A percentile compares a stretch with the other conserved stretches of the same genome.
These are phyloP conservation scores for Penium margaritaceum DNA, from an alignment of 139 green algal genomes.

Conservation along the genomic window DNA sequence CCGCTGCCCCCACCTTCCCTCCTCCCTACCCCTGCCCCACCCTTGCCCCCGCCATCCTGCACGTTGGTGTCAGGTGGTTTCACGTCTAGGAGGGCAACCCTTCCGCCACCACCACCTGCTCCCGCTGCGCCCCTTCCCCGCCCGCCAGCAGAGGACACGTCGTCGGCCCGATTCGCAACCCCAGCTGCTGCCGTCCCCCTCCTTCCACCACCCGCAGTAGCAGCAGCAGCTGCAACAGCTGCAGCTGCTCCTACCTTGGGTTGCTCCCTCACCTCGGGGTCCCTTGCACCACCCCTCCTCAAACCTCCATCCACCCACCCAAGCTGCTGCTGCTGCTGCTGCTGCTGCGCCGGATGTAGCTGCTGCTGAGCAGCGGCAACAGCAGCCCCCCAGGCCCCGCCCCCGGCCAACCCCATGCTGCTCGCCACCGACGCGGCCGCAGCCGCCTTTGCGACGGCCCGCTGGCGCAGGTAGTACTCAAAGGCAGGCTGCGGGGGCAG, in stretches of 20 bases:
- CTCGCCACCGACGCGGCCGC: too few species aligned
- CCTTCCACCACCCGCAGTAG: too few species aligned
- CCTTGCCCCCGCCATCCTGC: not conserved
- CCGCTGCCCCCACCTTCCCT: not conserved
- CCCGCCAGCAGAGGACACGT: not conserved
- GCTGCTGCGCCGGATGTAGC: conserved; percentile 12
- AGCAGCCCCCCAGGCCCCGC: too few species aligned
- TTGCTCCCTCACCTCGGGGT: too few species aligned
- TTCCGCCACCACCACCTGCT: not conserved
- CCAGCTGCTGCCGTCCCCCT: too few species aligned
- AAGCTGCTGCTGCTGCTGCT: not conserved
- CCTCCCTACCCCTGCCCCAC: not conserved
- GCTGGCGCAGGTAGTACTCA: conserved; percentile 59
- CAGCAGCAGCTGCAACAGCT: too few species aligned
- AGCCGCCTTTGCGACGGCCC: conserved; percentile 37
- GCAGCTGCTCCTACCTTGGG: too few species aligned
- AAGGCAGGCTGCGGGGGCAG: conserved; percentile 66
- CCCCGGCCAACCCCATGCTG: too few species aligned
- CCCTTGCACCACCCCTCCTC: too few species aligned
- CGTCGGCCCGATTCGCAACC: too few species aligned
- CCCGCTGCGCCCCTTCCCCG: not conserved
- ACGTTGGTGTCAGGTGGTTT: conserved; percentile 10
- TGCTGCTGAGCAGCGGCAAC: conserved; percentile 31
- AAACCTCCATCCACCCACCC: not conserved
- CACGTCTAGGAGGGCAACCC: not conserved